Conservation (phyloP, 2,329 filamentous ascomycete species). For the Diplodia seriata region DNA sequence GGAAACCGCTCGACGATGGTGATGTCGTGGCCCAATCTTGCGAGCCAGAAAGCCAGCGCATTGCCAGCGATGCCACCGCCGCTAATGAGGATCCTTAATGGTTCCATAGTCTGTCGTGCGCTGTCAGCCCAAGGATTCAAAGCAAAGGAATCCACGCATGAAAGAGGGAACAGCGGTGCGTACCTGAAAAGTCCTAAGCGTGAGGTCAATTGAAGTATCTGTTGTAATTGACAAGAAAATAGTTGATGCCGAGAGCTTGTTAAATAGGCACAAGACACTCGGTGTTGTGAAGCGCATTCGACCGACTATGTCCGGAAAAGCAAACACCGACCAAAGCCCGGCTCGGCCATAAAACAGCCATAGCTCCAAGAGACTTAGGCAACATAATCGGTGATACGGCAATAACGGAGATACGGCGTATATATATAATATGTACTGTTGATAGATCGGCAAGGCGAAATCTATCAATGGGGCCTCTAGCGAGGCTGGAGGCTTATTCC, state of each 20-base stretch:
- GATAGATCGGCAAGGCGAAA: too few species aligned
- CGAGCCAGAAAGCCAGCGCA: conserved; percentile 60
- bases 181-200: background rate
- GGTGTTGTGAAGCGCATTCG: background rate
- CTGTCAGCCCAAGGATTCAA: background rate
- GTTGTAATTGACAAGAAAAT: background rate
- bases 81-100: conserved; percentile 42
- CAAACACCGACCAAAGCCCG: background rate
- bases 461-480: too few species aligned
- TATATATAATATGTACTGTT: too few species aligned
- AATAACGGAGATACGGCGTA: too few species aligned
- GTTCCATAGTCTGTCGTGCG: background rate
- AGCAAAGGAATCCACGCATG: background rate
- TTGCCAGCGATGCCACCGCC: conserved; percentile 42
- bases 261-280: background rate
- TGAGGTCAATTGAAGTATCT: background rate
- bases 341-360: background rate
- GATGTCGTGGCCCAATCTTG: conserved; percentile 42
- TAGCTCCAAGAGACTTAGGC: background rate
- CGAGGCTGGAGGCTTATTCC: too few species aligned
- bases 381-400: background rate
- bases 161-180: background rate
- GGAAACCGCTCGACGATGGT: conserved; percentile 54
- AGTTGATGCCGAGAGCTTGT: background rate
- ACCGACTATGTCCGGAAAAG: background rate